Conservation (phyloP, 768 basidiomycete genomes). For the Kwoniella botswanensis region DNA sequence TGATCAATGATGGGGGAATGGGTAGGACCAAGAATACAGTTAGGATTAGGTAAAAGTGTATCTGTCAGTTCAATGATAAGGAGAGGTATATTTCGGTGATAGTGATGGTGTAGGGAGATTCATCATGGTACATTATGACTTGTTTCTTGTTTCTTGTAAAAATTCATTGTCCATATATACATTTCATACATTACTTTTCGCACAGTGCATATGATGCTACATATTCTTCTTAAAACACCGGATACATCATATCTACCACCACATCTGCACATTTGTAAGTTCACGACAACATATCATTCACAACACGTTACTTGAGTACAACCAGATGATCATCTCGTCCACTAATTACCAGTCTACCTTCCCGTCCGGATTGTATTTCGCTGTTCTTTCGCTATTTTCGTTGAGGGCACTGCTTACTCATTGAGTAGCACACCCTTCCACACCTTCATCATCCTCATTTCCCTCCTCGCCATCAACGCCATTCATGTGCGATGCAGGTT, state of each 20-base stretch:
- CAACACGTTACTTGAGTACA: too few species aligned
- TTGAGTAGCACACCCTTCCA: constrained; percentile 21
- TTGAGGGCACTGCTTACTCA: not conserved
- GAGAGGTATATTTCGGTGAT: too few species aligned
- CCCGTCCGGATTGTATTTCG: too few species aligned
- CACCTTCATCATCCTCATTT: constrained; percentile 19
- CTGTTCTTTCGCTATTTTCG: not conserved
- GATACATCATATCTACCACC: too few species aligned
- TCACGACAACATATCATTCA: too few species aligned
- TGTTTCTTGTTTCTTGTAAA: not conserved
- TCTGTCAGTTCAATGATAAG: too few species aligned
- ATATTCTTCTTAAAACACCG: not conserved
- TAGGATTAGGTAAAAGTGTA: constrained; percentile 23
- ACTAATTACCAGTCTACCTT: too few species aligned
- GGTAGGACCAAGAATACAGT: constrained; percentile 28
- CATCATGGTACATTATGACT: not conserved
- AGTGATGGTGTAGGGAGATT: not conserved
- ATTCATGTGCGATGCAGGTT: not conserved
- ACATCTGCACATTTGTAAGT: too few species aligned
- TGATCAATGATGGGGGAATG: constrained; percentile 1
- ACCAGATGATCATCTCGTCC: too few species aligned
- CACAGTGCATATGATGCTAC: constrained; percentile 14
- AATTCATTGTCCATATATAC: not conserved
- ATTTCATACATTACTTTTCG: constrained; percentile 9
- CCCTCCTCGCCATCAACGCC: not conserved